These are phyloP conservation scores for Carnegiea gigantea DNA, from an alignment of 179 eudicot species.

Conservation along the genomic window DNA sequence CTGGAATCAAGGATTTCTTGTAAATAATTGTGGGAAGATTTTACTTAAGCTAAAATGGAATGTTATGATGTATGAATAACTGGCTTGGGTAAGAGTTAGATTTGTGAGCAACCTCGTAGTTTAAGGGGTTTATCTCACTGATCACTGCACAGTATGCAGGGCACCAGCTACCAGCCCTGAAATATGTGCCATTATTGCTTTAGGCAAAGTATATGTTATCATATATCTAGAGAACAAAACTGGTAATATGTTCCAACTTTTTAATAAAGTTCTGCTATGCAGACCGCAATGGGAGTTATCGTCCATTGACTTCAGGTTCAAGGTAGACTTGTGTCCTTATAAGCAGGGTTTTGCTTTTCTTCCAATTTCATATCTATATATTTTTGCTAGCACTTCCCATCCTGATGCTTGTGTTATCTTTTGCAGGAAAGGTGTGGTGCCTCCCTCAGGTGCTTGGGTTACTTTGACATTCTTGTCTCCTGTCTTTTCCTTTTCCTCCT, in stretches of 20 bases:
- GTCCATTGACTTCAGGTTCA: slow-evolving; percentile 28
- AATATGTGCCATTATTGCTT: neutral
- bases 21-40: neutral
- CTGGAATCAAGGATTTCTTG: neutral
- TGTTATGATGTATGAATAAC: neutral
- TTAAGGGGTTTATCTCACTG: neutral
- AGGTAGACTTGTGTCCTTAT: slow-evolving; percentile 26
- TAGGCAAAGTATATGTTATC: neutral
- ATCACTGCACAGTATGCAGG: neutral
- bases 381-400: neutral
- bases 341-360: neutral
- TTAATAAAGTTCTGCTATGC: slow-evolving; percentile 18
- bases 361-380: neutral
- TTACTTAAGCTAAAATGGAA: slow-evolving; percentile 1
- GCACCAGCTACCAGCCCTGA: neutral
- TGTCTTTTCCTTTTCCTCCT: neutral
- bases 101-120: neutral
- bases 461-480: neutral
- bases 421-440: slow-evolving; percentile 26
- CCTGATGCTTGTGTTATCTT: slow-evolving; percentile 1
- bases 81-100: neutral
- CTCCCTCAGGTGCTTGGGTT: slow-evolving; percentile 25
- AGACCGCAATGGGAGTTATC: slow-evolving; percentile 45
- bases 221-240: neutral
- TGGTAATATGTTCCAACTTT: neutral